Evolutionary conservation across 192 early-diverging fungal genomes (phyloP), one percentile per base, ranked within the genome.

Genomic region (Entophlyctis luteolus): DNA sequence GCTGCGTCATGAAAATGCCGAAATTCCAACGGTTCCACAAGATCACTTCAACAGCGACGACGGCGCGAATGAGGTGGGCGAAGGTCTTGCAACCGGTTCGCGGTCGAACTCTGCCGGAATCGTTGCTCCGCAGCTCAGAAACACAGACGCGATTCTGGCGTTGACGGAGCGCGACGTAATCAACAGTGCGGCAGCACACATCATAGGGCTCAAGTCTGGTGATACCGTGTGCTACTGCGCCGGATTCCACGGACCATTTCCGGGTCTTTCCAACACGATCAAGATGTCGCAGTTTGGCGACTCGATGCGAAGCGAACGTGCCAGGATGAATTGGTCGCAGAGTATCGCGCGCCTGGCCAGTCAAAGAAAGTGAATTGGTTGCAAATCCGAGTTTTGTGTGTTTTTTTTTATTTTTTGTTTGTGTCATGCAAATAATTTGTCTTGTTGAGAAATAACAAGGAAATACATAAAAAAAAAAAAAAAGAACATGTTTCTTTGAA

Each of bases 101-200:
- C 10, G 10, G 42, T n/a, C 10, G 42, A 45, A n/a, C 10, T 12
- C 42, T 10, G 42, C 42, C 10, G 10, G 10, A n/a, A 28, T 29
- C 12, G 55, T 22, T 32, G 4, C n/a, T 4, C 49, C 50, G 4
- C 1, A 18, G 0, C 14, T 75, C 25, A 49, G 67, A 47, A 75
- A 80, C 71, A 82, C 81, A 1, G 81, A 83, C 53, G 57, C 72
- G 25, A 77, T 83, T 37, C 68, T 77, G 55, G 81, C 81, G 2
- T 55, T 70, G 22, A 74, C 80, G 16, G 81, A 83, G 52, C 35
- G 50, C 8, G 81, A 81, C 48, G 74, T 83, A 16, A 27, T 79
- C 45, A 32, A 49, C 35, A 56, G 36, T 31, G 0, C 45, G 14
- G n/a, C 23, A 42, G 75, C 53, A 16, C 23, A 58, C 29, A 3